These are phyloP conservation scores for Pleurotus platypus DNA, from an alignment of 768 basidiomycete species.

Conservation along the genomic window DNA sequence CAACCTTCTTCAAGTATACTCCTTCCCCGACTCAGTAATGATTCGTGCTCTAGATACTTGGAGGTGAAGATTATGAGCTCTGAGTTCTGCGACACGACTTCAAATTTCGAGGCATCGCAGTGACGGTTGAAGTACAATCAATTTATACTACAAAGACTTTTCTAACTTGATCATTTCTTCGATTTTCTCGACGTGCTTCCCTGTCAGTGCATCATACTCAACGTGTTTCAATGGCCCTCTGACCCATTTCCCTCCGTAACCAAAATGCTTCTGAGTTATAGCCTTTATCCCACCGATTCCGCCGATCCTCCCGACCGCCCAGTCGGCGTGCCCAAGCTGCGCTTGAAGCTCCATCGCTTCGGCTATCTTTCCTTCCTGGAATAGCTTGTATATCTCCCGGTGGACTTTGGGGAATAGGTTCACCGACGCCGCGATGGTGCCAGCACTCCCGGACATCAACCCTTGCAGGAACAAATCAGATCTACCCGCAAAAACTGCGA, in stretches of 20 bases:
- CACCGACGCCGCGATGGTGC: conserved; percentile 61
- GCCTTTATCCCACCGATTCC: conserved; percentile 69
- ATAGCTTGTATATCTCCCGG: conserved; percentile 42
- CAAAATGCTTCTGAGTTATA: conserved; percentile 58
- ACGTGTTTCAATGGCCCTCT: conserved; percentile 47
- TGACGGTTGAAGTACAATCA: background rate
- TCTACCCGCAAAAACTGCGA: conserved; percentile 74
- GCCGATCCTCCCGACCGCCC: conserved; percentile 58
- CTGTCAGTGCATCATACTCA: conserved; percentile 29
- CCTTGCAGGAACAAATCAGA: conserved; percentile 67
- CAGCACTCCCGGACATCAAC: conserved; percentile 58
- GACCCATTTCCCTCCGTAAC: conserved; percentile 51
- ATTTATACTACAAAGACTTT: conserved; percentile 26
- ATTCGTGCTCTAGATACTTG: no score
- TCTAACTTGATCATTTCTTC: conserved; percentile 44
- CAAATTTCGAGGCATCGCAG: background rate
- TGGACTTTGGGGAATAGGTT: conserved; percentile 63
- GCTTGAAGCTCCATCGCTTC: conserved; percentile 63
- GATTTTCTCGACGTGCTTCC: conserved; percentile 36
- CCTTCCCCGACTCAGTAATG: no score
- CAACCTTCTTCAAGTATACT: no score
- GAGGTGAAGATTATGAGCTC: no score
- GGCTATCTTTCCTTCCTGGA: conserved; percentile 45
- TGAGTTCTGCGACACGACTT: background rate
- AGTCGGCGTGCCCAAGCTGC: conserved; percentile 62